A percentile compares a stretch with the other conserved stretches of the same genome.
phyloP scores from a whole-genome alignment of 1,139 yeast genomes.

The Hyphopichia fennica region DNA sequence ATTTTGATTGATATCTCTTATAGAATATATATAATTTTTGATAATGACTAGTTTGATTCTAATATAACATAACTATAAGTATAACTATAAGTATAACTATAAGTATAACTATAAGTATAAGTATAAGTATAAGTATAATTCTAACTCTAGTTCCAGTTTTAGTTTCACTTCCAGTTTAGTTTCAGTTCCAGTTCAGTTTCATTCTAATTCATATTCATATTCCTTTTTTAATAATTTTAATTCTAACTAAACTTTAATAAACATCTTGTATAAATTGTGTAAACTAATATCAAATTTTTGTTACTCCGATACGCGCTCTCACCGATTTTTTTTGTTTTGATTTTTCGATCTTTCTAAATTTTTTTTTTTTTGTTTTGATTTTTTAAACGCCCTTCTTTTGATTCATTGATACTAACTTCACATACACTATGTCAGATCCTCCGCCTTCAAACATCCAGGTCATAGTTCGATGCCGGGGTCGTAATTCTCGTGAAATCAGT shows the following conservation, averaged over 20 bases:
- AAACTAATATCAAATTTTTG: no score
- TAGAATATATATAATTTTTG: not conserved
- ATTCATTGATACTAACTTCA: not conserved
- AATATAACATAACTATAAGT: not conserved
- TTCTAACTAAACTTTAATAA: no score
- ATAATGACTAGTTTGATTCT: not conserved
- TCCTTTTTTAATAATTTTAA: no score
- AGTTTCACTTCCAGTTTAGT: no score
- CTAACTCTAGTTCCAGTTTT: no score
- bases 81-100: no score
- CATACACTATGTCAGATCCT: not conserved
- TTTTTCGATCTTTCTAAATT: not conserved
- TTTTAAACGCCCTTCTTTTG: not conserved
- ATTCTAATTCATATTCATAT: no score
- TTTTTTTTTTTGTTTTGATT: not conserved
- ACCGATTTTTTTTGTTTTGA: not conserved
- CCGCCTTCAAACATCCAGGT: slow-evolving; percentile 62
- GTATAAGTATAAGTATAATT: no score
- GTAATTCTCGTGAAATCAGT: slow-evolving; percentile 68
- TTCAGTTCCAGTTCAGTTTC: no score
- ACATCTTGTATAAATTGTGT: no score
- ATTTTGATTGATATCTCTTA: slow-evolving; percentile 22
- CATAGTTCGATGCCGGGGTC: slow-evolving; percentile 84
- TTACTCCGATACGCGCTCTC: not conserved
- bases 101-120: no score